Evolutionary conservation across 495 filamentous ascomycete genomes (phyloP).

Genomic region (Xylaria curta): DNA sequence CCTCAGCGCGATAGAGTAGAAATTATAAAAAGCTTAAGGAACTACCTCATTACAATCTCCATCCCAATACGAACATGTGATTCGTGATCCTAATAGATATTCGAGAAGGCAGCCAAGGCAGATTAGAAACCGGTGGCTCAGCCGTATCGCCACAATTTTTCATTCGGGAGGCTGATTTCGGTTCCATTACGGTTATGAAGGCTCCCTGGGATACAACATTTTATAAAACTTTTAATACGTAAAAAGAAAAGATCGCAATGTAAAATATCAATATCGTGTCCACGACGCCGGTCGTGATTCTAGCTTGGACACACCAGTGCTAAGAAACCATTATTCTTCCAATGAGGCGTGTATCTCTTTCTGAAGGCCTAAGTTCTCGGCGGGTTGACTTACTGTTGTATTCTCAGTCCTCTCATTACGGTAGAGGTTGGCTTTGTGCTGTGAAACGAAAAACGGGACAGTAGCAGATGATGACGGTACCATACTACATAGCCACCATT

Average conservation of each 20-base stretch:
- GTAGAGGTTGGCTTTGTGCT: neutral
- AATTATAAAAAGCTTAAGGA: too few relatives aligned
- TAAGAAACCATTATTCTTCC: neutral
- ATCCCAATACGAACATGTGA: too few relatives aligned
- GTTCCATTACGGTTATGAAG: neutral
- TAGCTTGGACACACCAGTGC: neutral
- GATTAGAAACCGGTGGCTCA: too few relatives aligned
- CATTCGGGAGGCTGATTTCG: too few relatives aligned
- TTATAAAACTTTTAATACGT: neutral
- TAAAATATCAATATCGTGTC: neutral
- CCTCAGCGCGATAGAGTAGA: too few relatives aligned
- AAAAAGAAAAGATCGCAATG: neutral
- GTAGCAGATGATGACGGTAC: neutral
- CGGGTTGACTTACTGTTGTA: neutral
- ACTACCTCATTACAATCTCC: too few relatives aligned
- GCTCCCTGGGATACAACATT: neutral
- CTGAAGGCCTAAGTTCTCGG: neutral
- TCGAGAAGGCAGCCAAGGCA: too few relatives aligned
- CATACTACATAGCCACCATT: neutral
- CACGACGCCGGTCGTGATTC: neutral
- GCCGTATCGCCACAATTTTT: too few relatives aligned
- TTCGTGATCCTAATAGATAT: too few relatives aligned
- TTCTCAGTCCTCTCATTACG: neutral
- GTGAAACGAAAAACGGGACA: neutral
- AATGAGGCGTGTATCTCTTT: neutral